Evolutionary conservation across 805 yeast genomes (phyloP), one percentile per base, ranked within the genome.

Genomic region (Candida vartiovaarae): DNA sequence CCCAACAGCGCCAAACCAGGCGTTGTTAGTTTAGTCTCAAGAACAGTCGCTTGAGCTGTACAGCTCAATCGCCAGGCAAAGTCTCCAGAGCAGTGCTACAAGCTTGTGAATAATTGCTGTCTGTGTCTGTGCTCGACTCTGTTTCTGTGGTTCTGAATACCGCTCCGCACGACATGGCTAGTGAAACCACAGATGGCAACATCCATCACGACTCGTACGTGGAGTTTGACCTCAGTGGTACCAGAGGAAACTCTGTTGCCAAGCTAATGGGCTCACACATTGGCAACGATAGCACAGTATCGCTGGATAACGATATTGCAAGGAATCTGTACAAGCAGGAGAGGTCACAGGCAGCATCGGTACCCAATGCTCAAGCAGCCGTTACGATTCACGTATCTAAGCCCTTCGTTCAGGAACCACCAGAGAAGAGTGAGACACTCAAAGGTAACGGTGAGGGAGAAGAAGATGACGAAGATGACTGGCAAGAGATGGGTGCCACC

Each of bases 401-500:
- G 25, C 41, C 41, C 20, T 39, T 39, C n/a, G 34, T 32, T 8
- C 20, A 32, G 30, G 23, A 15, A 9, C 25, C 35, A 5, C 9
- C 24, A 23, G 25, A 28, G 26, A n/a, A 3, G 30, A 7, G 11
- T 7, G 7, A n/a, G 20, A 35, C 8, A 9, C 11, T 10, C 11
- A 11, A 28, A 11, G 29, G 4, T 23, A 15, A 5, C 6, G 34
- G 24, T 15, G 60, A 53, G 27, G 63, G 60, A 32, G 61, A 62
- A 5, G 66, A 63, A 23, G 64, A 60, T 8, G 64, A 59, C 8
- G 41, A 38, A 23, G 76, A 72, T 32, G 75, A 70, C 10, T 93
- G 99, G 99, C 81, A 84, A 56, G 78, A 84, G 15, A 89, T 93
- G 87, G 83, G 84, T 36, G 80, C 91, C 0, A 81, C 87, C 28